Evolutionary conservation across 495 filamentous ascomycete genomes (phyloP), one percentile per base, ranked within the genome.

Genomic region (Delitschia confertaspora): DNA sequence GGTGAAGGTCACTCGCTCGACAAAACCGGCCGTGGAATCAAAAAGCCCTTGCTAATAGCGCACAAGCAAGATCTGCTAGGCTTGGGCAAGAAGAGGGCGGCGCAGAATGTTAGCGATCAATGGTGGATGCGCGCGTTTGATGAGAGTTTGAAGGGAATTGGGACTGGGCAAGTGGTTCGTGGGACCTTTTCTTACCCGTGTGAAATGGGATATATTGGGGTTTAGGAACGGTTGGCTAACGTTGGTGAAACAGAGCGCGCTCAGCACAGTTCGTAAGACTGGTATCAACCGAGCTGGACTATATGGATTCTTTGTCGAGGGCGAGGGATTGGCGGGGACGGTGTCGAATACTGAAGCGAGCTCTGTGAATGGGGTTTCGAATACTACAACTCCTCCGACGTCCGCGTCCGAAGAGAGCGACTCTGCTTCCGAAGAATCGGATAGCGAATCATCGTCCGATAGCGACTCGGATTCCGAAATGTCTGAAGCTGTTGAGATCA

Each of bases 271-370:
- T n/a, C 51, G 58, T 39, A 51, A 57, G 38, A 43, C 51, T 37
- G 61, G 60, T 16, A 32, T 58, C 35, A 56, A 58, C 41, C 46
- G 49, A 21, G 65, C 68, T 23, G 82, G 85, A 20, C 67, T 95
- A 4, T 95, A 95, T 61, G 74, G 79, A 11, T 77, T 72, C 43
- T 95, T 95, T 59, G 84, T 93, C 8, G 71, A 72, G 43, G 88
- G 88, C 13, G 76, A 83, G 42, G 64, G 71, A 26, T 62, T 93
- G 40, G 65, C 66, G n/a, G 87, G 88, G 8, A 88, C 83, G 3
- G 57, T 82, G 18, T 54, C 24, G n/a, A 40, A 17, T 29, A 42
- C 41, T 1, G 51, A 47, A 17, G 40, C 46, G 18, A 45, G 27
- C 39, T 47, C 44, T 17, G 23, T 38, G 6, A 35, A 42, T 21